A percentile compares a stretch with the other conserved stretches of the same genome.
Evolutionary conservation across 129 eudicot genomes (phyloP).

Genomic region (Lactuca sativa): DNA sequence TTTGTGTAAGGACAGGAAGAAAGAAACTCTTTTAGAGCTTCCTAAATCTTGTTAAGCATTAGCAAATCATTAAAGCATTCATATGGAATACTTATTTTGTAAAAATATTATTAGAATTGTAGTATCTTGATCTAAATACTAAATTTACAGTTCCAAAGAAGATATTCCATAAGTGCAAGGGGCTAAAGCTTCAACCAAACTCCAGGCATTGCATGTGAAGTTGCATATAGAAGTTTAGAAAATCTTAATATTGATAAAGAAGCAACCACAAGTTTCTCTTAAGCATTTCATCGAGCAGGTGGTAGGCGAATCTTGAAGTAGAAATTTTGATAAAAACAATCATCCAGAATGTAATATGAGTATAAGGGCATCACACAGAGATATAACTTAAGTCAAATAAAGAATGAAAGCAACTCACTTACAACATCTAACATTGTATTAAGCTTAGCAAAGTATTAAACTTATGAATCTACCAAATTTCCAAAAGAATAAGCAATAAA

Average conservation of each 20-base stretch:
- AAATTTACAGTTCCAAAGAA: neutral
- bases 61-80: too few relatives aligned
- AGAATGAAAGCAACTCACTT: too few relatives aligned
- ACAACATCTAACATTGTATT: too few relatives aligned
- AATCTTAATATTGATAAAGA: neutral
- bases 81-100: too few relatives aligned
- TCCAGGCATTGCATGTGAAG: neutral
- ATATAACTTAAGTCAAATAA: too few relatives aligned
- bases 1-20: too few relatives aligned
- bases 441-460: too few relatives aligned
- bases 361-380: too few relatives aligned
- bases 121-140: neutral
- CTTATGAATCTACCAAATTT: too few relatives aligned
- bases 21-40: too few relatives aligned
- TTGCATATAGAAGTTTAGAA: neutral
- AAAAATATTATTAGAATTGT: neutral
- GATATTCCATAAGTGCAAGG: neutral
- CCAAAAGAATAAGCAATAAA: too few relatives aligned
- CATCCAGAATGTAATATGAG: neutral
- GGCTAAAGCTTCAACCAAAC: neutral
- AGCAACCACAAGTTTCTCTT: neutral
- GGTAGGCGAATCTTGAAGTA: neutral
- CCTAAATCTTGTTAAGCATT: too few relatives aligned
- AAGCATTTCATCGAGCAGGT: slow-evolving; percentile 32
- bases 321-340: neutral